phyloP scores from a whole-genome alignment of 306 rosid species.

The Malus orientalis region DNA sequence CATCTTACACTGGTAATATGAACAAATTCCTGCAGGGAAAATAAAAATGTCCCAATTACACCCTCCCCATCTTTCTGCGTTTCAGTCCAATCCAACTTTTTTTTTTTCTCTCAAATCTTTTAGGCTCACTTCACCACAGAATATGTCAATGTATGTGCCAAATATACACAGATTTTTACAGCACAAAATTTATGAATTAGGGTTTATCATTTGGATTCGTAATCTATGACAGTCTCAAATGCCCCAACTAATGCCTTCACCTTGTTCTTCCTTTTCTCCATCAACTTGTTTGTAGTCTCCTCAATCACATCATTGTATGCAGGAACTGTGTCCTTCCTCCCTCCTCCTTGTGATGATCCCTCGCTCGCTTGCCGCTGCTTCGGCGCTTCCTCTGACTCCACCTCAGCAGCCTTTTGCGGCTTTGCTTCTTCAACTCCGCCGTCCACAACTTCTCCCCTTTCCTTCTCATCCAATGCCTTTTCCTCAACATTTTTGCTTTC shows the following conservation, averaged over 20 bases:
- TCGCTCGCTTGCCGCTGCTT: background rate
- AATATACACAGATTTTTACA: background rate
- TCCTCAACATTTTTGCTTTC: conserved; percentile 12
- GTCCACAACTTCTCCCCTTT: conserved; percentile 3
- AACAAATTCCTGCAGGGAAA: background rate
- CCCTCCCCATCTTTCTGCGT: background rate
- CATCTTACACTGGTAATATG: background rate
- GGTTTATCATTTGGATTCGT: conserved; percentile 47
- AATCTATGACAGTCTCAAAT: conserved; percentile 79
- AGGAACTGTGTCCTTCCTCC: conserved; percentile 41
- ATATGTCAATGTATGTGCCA: background rate
- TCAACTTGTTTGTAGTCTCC: conserved; percentile 46
- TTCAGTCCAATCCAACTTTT: background rate
- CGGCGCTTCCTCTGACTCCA: background rate
- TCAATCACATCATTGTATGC: conserved; percentile 67
- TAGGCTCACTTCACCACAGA: background rate
- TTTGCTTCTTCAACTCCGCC: conserved; percentile 16
- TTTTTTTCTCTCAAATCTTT: background rate
- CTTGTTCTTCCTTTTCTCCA: conserved; percentile 63
- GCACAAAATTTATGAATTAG: background rate
- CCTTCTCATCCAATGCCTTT: conserved; percentile 15
- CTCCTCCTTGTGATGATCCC: background rate
- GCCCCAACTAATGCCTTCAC: conserved; percentile 91
- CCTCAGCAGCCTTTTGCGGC: conserved; percentile 1
- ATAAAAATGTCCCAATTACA: background rate